phyloP scores from a whole-genome alignment of 495 filamentous ascomycete genomes.

The Aspergillus ellipticus region DNA sequence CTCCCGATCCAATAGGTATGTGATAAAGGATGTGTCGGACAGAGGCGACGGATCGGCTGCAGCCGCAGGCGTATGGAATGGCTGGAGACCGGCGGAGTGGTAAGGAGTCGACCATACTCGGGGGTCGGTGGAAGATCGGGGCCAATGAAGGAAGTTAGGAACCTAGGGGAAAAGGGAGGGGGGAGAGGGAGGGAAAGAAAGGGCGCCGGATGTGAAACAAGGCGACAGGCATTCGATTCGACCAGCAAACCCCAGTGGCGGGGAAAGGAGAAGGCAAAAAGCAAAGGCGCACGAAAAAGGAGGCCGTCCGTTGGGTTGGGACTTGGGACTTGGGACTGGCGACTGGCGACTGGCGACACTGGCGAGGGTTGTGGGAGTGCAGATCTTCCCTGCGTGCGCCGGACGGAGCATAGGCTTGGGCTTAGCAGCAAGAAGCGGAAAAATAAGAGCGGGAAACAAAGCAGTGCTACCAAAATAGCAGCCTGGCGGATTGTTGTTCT shows the following conservation, averaged over 20 bases:
- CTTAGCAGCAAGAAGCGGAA: not conserved
- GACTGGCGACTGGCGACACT: too few species aligned
- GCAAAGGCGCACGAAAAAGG: conserved; percentile 7
- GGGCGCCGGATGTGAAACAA: not conserved
- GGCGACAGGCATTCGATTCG: not conserved
- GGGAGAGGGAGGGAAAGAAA: not conserved
- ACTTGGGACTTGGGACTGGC: too few species aligned
- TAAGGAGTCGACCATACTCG: not conserved
- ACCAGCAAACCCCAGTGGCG: not conserved
- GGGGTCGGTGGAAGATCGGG: not conserved
- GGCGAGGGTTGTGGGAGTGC: too few species aligned
- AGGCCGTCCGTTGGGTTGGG: conserved; percentile 1
- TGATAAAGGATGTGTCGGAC: not conserved
- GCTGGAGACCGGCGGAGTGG: not conserved
- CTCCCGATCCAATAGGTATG: conserved; percentile 2
- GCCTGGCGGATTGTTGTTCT: not conserved
- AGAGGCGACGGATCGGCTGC: not conserved
- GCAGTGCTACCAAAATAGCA: not conserved
- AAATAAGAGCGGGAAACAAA: not conserved
- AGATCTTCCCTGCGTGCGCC: not conserved
- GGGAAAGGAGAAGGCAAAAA: conserved; percentile 3
- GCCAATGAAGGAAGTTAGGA: not conserved
- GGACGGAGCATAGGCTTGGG: too few species aligned
- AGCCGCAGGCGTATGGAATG: not conserved
- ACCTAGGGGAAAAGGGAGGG: not conserved